Base-by-base conservation (phyloP, 2,329 filamentous ascomycete genomes). In the Nigrograna mackinnonii region DNA sequence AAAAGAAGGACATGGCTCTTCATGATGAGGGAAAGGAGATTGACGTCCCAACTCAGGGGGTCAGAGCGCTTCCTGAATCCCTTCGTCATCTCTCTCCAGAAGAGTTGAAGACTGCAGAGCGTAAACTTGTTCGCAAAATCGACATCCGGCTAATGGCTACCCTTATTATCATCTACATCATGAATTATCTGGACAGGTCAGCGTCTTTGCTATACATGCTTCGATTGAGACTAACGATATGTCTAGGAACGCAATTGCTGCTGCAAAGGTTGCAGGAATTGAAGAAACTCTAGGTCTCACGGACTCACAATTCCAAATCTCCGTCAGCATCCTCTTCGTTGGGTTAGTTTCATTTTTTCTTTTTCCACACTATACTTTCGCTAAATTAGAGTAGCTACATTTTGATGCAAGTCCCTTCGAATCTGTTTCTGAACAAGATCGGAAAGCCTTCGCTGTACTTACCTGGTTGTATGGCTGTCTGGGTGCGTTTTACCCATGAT, bases 371-470 rank as follows among this genome's bases (percentile, higher is more conserved):
- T 9, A 9, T 9, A 28, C n/a, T 28, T 9, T n/a, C n/a, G 24
- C 24, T 28, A n/a, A 28, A 9, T 28, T 9, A 28, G n/a, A 14
- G 11, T 22, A 17, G 79, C 2, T 84, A 84, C 49, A 61, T 83
- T 0, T 60, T 83, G 5, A 82, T 82, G 73, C 80, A 84, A 52
- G 61, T 84, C 0, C 80, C 80, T 0, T 81, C 79, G 0, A 84
- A 83, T 44, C 65, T 83, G 39, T 50, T 79, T 1, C 62, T 83
- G 4, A 82, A 79, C 0, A 66, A 75, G 3, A 61, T 80, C 16
- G 39, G 39, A n/a, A 18, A 18, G 6, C 37, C 68, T 72, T 3
- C 79, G 79, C 1, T 78, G 77, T 2, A 44, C 77, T 2, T 82
- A 79, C 11, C 11, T 13, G 31, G 11, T 13, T 33, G 31, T 17